Evolutionary conservation across 2,329 filamentous ascomycete species (phyloP).

Genomic region (Boeremia exigua): DNA sequence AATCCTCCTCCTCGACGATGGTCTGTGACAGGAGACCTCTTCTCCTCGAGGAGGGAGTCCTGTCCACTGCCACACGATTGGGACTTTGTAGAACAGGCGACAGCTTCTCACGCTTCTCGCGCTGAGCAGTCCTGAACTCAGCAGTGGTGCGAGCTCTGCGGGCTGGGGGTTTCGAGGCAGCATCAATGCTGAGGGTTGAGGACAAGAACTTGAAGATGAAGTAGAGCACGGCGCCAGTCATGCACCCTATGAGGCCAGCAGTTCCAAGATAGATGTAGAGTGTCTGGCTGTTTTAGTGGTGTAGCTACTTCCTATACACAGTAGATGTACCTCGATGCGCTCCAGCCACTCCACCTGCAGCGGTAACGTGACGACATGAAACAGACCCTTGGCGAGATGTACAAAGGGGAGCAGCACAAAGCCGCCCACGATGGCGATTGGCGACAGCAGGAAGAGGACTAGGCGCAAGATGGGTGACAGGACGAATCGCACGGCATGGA

Average conservation of each 20-base stretch:
- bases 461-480: not conserved
- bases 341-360: conserved; percentile 54
- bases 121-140: conserved; percentile 37
- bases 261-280: conserved; percentile 67
- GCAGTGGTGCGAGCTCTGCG: conserved; percentile 33
- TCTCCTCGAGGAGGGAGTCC: conserved; percentile 33
- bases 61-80: conserved; percentile 35
- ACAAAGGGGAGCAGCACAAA: conserved; percentile 60
- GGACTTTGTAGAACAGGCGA: conserved; percentile 23
- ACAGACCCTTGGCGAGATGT: conserved; percentile 52
- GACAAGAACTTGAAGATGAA: conserved; percentile 63
- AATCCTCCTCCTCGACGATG: conserved; percentile 75
- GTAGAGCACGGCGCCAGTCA: conserved; percentile 66
- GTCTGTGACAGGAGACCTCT: conserved; percentile 67
- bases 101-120: conserved; percentile 27
- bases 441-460: conserved; percentile 45
- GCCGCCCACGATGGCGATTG: conserved; percentile 55
- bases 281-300: conserved; percentile 40
- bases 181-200: conserved; percentile 54
- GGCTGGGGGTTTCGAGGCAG: conserved; percentile 8
- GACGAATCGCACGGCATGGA: conserved; percentile 28
- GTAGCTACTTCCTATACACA: not conserved
- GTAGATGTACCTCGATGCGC: conserved; percentile 60
- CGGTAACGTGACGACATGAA: conserved; percentile 55
- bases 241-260: conserved; percentile 70